Evolutionary conservation across 2,329 filamentous ascomycete species (phyloP), one percentile per base, ranked within the genome.

Genomic region (Macrophomina tecta): DNA sequence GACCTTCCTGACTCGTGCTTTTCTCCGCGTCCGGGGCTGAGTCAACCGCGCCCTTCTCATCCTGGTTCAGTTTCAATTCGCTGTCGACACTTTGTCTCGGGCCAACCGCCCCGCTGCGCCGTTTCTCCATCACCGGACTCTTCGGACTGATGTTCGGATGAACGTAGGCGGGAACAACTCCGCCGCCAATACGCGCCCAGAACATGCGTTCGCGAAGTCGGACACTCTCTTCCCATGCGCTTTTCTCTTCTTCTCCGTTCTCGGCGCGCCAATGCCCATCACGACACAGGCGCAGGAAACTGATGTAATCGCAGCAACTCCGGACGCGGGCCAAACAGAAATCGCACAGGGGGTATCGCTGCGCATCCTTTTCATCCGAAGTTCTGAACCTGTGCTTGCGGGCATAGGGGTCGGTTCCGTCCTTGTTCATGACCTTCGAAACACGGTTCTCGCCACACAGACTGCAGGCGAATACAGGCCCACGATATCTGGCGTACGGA

Each of bases 141-240:
- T 4, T 72, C 75, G 34, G 72, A 74, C 66, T 76, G 71, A 52
- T 75, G 72, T 70, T 78, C 69, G 52, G 73, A 69, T 9, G 73
- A 72, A 48, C 34, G 34, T 51, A 61, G 46, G 86, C 83, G 1
- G 94, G 95, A 12, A 98, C 82, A 2, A 99, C 93, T 14, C 95
- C 95, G 34, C 94, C 95, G 32, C 94, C 94, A 63, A 99, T 88
- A 65, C 95, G 87, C 61, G 92, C 89, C 95, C 95, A 99, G 77
- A 99, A 99, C 91, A 99, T 97, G 72, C 94, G 90, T 77, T 99
- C 95, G 61, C 95, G 86, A 56, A 98, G 80, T 36, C 91, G 88
- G 11, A 97, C 91, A 67, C 93, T 93, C 81, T 99, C 95, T 76
- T 98, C 94, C 95, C 95, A 99, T 0, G 93, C 93, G 34, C 89